Percentiles rank a stretch among this genome's conserved stretches.
Conservation (phyloP, 768 basidiomycete genomes). For the Naganishia onofrii region DNA sequence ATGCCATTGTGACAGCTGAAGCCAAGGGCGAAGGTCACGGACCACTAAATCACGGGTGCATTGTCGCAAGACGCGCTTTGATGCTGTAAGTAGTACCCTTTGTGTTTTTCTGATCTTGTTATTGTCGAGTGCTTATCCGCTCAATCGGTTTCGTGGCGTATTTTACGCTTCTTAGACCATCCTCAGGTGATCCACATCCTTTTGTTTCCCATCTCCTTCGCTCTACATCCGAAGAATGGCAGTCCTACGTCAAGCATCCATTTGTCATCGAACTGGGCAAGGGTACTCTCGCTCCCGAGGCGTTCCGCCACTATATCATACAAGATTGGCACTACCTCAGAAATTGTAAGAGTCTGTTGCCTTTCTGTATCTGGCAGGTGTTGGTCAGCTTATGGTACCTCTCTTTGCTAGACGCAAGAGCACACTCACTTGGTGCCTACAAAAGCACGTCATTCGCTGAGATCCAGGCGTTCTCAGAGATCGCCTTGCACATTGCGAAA, state of each 20-base stretch:
- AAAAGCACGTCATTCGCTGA: constrained; percentile 67
- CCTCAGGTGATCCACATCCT: constrained; percentile 64
- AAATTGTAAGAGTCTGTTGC: constrained; percentile 55
- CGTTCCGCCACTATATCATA: constrained; percentile 80
- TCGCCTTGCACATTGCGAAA: constrained; percentile 63
- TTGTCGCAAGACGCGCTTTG: constrained; percentile 57
- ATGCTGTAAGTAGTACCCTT: constrained; percentile 61
- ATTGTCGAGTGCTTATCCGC: background rate
- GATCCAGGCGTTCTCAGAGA: constrained; percentile 65
- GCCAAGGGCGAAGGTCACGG: constrained; percentile 73
- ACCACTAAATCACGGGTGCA: constrained; percentile 81
- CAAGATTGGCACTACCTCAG: constrained; percentile 51
- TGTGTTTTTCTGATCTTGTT: background rate
- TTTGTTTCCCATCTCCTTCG: constrained; percentile 66
- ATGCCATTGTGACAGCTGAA: constrained; percentile 68
- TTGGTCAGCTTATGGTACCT: constrained; percentile 9
- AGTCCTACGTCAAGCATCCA: constrained; percentile 66
- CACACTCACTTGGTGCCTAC: constrained; percentile 67
- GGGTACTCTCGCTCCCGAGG: constrained; percentile 65
- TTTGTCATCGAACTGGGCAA: constrained; percentile 74
- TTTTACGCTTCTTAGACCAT: constrained; percentile 56
- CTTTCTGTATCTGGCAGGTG: background rate
- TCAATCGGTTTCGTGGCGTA: background rate
- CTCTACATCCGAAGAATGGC: constrained; percentile 52
- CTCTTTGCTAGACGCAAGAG: constrained; percentile 43